Base-by-base conservation (phyloP, 2,329 filamentous ascomycete genomes). In the Ophiocordyceps sinensis region DNA sequence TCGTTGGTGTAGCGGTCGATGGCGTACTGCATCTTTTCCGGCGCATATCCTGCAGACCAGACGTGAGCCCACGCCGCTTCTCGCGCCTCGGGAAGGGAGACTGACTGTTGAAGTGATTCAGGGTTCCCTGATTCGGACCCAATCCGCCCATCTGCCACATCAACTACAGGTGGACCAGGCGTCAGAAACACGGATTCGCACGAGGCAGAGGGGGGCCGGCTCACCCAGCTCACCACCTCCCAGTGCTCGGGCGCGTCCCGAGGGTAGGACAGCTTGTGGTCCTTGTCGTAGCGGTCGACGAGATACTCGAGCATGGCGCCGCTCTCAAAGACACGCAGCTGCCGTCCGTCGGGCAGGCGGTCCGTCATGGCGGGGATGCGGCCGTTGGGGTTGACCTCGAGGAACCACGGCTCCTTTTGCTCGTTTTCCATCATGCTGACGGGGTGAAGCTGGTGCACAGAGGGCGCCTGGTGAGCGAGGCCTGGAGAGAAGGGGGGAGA, bases 361-460 rank as follows among this genome's bases (percentile, higher is more conserved):
- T 94, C 87, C 8, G 84, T 91, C 39, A 94, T 53, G 43, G 87
- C 87, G 4, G 87, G 88, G 52, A 94, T 94, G 49, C 87, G 82
- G 48, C 87, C 87, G 59, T 94, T 94, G 47, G 87, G 87, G 63
- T 94, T 94, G 64, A 94, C 93, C 40, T 79, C 78, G 26, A 93
- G 73, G 63, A 89, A 95, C 85, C 85, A 93, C 14, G 75, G 76
- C 59, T 89, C 66, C 57, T 91, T 93, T 53, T 93, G 85, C n/a
- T 67, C 72, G 57, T 86, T 83, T 47, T 83, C 82, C 47, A 59
- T 65, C 44, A 93, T 72, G n/a, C 82, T 71, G 52, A 93, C 78
- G 36, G 73, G 68, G 40, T 80, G 73, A 36, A 64, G 57, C 66
- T 69, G 37, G 5, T 28, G 37, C n/a, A 28, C 29, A 11, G 28